These are phyloP conservation scores for Colletotrichum orchidophilum DNA, from an alignment of 2,329 filamentous ascomycete genomes.

Conservation along the genomic window DNA sequence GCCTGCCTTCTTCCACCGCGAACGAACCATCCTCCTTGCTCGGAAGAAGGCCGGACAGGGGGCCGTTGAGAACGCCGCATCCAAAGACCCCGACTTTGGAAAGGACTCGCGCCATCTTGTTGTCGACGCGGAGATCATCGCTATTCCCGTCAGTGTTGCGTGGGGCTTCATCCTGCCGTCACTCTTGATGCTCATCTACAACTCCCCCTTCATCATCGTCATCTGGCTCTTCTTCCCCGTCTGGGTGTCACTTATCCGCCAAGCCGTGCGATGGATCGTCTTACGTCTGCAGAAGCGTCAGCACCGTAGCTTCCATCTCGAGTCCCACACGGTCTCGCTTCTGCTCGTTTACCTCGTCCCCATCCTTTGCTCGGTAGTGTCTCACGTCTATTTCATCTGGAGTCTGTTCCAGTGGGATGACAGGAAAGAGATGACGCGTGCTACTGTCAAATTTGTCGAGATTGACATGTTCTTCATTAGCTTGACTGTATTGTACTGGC, in stretches of 20 bases:
- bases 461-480: conserved; percentile 56
- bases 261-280: conserved; percentile 43
- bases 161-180: conserved; percentile 59
- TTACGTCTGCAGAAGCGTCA: conserved; percentile 34
- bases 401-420: conserved; percentile 53
- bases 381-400: conserved; percentile 55
- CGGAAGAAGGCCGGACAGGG: conserved; percentile 35
- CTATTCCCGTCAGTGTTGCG: conserved; percentile 60
- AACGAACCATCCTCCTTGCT: conserved; percentile 46
- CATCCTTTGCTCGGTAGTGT: conserved; percentile 51
- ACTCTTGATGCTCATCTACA: conserved; percentile 54
- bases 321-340: conserved; percentile 50
- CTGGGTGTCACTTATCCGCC: conserved; percentile 56
- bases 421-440: conserved; percentile 59
- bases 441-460: conserved; percentile 55
- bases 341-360: conserved; percentile 56
- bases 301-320: conserved; percentile 51
- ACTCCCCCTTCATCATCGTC: conserved; percentile 47
- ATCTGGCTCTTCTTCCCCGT: conserved; percentile 64
- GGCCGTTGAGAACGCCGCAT: conserved; percentile 35
- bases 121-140: conserved; percentile 62
- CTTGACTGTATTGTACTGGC: conserved; percentile 62
- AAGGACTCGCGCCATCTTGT: conserved; percentile 48
- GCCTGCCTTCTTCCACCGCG: conserved; percentile 57
- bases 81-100: conserved; percentile 42